Base-by-base conservation (phyloP, 2,329 filamentous ascomycete species). In the Microcera coccophila region DNA sequence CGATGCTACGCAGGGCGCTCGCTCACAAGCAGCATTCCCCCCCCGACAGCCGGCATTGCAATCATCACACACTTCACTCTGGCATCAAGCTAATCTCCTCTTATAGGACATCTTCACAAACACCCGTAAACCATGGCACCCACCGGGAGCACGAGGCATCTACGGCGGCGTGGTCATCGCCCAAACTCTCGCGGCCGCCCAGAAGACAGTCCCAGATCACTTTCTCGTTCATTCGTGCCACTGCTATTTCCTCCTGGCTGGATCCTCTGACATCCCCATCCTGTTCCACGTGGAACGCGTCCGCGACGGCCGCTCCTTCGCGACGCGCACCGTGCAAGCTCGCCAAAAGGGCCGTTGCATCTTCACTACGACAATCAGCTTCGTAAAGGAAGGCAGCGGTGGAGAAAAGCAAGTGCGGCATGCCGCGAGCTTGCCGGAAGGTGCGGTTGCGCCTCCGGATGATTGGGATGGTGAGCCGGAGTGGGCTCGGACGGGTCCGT, bases 241-340 rank as follows among this genome's bases (percentile, higher is more conserved):
- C 76, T 97, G 93, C 78, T 98, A 97, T 73, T 98, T 98, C 66
- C 83, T 98, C 24, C 82, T 97, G 2, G 90, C 91, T 4, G 93
- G 93, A 20, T 87, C 91, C 60, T 76, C 81, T 11, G 81, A 85
- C 47, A 84, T 93, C 15, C 91, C 93, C 22, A 86, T 97, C 53
- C 76, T 96, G 49, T 97, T 95, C 71, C 88, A 96, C 62, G 93
- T 98, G 36, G 93, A 97, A 71, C 81, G 87, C 39, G 89, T 98
- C 36, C 84, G 93, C 42, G 89, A 95, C 62, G 93, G 93, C 8
- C 82, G 85, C 46, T 90, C 85, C 39, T 98, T 90, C 65, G 84
- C 88, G 41, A 97, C 93, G 28, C 78, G 93, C 41, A 97, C 91
- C 1, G 93, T 98, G n/a, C 91, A 97, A 68, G 93, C 93, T 22